Base-by-base conservation (phyloP, 495 filamentous ascomycete species). In the Penicillium ucsense region DNA sequence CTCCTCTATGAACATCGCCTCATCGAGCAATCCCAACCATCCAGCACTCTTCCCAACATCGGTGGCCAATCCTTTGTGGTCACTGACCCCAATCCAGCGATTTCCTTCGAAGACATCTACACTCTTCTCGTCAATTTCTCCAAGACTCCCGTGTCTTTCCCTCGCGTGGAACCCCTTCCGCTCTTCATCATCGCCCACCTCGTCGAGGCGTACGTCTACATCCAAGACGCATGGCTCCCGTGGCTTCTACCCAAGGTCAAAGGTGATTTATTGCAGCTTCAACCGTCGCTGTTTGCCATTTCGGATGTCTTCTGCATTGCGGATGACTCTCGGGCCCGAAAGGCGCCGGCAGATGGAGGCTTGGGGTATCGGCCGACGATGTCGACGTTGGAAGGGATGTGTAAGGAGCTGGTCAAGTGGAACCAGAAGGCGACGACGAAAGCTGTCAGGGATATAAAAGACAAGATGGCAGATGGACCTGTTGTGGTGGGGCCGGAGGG, bases 1-100 rank as follows among this genome's bases (percentile, higher is more conserved):
- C 62, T 82, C n/a, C 59, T 78, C n/a, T 75, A 79, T 39, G 79
- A 82, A 51, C 70, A 75, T 12, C 74, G 76, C 3, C 68, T 82
- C 3, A 63, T 58, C 57, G 70, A 54, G 57, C 74, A 54, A 62
- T 68, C 43, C 61, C 63, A 30, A 64, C 72, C 44, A 41, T 64
- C 20, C 48, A 75, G 37, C 57, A 64, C 45, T 56, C 70, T 41
- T 4, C 62, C 51, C 40, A 71, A 51, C 57, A 70, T 51, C 56
- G 74, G 50, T 45, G 76, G 40, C 7, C 67, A 54, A 64, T 54
- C 64, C n/a, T 71, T 65, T 41, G 42, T 62, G n/a, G 59, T 71
- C 0, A 68, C 62, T 10, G 67, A 71, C 34, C 67, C 66, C 9
- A 67, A 64, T 47, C 64, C 67, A 11, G 52, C 64, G 8, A 47